Conservation (phyloP, 805 yeast genomes). For the Hanseniaspora nectarophila region DNA sequence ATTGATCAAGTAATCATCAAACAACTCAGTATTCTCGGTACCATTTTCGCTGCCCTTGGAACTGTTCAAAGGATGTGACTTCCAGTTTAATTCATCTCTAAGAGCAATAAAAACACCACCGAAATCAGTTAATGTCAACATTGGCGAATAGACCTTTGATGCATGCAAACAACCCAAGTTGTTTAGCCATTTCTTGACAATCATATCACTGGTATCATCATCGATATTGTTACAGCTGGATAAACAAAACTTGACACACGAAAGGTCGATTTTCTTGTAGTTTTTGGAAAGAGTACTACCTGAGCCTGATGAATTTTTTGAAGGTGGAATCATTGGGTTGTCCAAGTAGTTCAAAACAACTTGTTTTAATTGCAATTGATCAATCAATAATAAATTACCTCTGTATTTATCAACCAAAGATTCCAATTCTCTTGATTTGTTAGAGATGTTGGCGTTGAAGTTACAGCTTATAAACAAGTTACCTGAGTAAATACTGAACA, state of each 20-base stretch:
- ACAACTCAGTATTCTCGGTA: constrained; percentile 12
- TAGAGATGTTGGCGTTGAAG: constrained; percentile 43
- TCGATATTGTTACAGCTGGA: constrained; percentile 83
- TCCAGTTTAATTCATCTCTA: constrained; percentile 64
- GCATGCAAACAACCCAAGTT: constrained; percentile 79
- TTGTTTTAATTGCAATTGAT: constrained; percentile 76
- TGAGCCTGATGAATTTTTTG: constrained; percentile 21
- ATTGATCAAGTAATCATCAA: background rate
- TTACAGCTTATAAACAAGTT: constrained; percentile 72
- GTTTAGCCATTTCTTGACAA: constrained; percentile 77
- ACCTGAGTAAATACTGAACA: constrained; percentile 76
- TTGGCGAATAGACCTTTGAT: constrained; percentile 70
- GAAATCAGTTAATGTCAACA: constrained; percentile 78
- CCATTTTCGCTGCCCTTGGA: background rate
- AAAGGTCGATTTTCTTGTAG: constrained; percentile 60
- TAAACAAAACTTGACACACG: constrained; percentile 76
- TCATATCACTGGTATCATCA: constrained; percentile 80
- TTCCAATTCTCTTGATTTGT: constrained; percentile 78
- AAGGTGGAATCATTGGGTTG: constrained; percentile 68
- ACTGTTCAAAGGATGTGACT: constrained; percentile 11
- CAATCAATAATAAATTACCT: constrained; percentile 68
- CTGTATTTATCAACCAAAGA: constrained; percentile 56
- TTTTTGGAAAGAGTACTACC: constrained; percentile 38
- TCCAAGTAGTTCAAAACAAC: constrained; percentile 89
- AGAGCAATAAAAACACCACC: constrained; percentile 92